Conservation (phyloP, 1,284 basidiomycete species). For the Malassezia restricta region DNA sequence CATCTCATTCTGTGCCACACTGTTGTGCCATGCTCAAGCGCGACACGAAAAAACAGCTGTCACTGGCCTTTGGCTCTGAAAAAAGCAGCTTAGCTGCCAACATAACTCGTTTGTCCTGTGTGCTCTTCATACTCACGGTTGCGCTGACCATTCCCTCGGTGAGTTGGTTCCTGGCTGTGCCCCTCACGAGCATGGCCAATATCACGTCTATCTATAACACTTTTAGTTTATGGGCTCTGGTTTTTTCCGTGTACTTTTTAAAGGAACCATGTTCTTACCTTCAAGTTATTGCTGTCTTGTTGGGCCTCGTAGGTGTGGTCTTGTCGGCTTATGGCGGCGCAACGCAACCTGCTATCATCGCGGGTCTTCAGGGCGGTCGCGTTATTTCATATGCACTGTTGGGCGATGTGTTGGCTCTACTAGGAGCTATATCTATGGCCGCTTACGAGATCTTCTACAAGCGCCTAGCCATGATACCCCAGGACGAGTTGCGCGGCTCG, state of each 20-base stretch:
- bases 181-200: constrained; percentile 43
- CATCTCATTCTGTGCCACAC: constrained; percentile 21
- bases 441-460: constrained; percentile 43
- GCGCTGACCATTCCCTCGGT: constrained; percentile 39
- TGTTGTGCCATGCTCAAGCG: constrained; percentile 27
- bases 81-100: neutral
- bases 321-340: constrained; percentile 35
- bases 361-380: neutral
- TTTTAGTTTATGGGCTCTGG: constrained; percentile 43
- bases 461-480: constrained; percentile 33
- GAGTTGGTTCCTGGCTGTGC: constrained; percentile 44
- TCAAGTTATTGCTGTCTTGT: constrained; percentile 36
- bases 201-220: constrained; percentile 46
- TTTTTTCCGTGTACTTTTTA: constrained; percentile 42
- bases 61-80: neutral
- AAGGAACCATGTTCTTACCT: constrained; percentile 35
- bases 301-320: constrained; percentile 35
- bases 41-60: constrained; percentile 17
- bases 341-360: neutral
- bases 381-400: constrained; percentile 23
- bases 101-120: constrained; percentile 15
- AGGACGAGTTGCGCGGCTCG: neutral
- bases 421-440: constrained; percentile 43
- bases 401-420: constrained; percentile 31
- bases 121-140: constrained; percentile 30